Base-by-base conservation (phyloP, 352 stramenopile species). In the Phytopythium mirpurense region DNA sequence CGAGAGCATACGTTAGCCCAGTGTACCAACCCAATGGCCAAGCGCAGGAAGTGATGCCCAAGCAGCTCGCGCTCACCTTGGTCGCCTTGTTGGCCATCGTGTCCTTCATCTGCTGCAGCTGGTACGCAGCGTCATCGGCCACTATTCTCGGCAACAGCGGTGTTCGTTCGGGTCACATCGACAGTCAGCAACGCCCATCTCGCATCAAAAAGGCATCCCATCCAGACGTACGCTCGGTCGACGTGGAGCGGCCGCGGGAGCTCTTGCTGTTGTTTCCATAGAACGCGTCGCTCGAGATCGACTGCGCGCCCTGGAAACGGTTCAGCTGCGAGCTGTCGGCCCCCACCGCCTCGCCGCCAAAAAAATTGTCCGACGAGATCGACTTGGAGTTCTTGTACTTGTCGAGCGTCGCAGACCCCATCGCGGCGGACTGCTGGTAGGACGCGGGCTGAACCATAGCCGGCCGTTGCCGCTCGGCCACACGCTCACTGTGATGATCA, bases 311-410 rank as follows among this genome's bases (percentile, higher is more conserved):
- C 53, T 90, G 82, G 51, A 94, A 91, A 53, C 78, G 72, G 62
- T 78, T 72, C 41, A 95, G 56, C 26, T 90, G 70, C 40, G 74
- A 72, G 7, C 54, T 78, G 57, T 94, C 82, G 24, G 73, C 74
- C 6, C 78, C 57, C 14, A 62, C 54, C 6, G 67, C 57, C 48
- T 95, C 86, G 23, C 75, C 70, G 7, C 81, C 83, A 54, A 96
- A 96, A 57, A 94, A 95, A 35, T 96, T 93, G 55, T 90, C 85
- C 10, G 86, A 96, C 21, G 84, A 95, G 48, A 96, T 96, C 2
- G 83, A 93, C 60, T 96, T 96, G 57, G 85, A 82, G 47, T 96
- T 96, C 63, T 95, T 95, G 70, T 95, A 96, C 62, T 96, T 96
- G 68, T 96, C 68, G 44, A 95, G 59, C n/a, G 74, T 89, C n/a